phyloP scores from a whole-genome alignment of 179 eudicot species.

The Dionaea muscipula region DNA sequence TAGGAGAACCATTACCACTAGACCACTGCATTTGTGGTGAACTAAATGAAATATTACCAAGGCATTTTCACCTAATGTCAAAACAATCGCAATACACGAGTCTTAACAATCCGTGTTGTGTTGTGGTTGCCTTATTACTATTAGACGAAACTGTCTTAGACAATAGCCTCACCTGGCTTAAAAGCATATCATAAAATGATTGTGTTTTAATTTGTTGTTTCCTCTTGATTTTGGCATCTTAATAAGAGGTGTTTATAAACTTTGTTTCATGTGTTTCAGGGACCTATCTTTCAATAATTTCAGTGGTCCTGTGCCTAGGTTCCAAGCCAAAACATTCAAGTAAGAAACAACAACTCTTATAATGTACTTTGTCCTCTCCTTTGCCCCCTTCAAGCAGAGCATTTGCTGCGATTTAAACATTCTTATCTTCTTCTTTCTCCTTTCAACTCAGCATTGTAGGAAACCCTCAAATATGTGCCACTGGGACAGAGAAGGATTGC shows the following conservation, averaged over 20 bases:
- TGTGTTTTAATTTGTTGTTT: no score
- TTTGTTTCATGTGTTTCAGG: constrained; percentile 31
- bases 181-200: no score
- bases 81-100: no score
- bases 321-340: constrained; percentile 76
- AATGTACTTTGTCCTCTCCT: background rate
- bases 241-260: constrained; percentile 1
- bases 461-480: constrained; percentile 72
- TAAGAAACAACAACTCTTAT: constrained; percentile 14
- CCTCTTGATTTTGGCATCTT: background rate
- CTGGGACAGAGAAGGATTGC: constrained; percentile 56
- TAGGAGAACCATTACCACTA: no score
- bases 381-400: background rate
- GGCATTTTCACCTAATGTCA: no score
- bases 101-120: no score
- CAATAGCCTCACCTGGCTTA: no score
- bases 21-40: no score
- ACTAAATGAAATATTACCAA: no score
- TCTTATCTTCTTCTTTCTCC: background rate
- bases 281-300: constrained; percentile 84
- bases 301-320: constrained; percentile 79
- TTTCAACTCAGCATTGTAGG: constrained; percentile 50
- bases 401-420: no score
- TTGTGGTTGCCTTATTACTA: no score
- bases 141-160: no score